Conservation (phyloP, 805 yeast genomes). For the Ogataea pini region DNA sequence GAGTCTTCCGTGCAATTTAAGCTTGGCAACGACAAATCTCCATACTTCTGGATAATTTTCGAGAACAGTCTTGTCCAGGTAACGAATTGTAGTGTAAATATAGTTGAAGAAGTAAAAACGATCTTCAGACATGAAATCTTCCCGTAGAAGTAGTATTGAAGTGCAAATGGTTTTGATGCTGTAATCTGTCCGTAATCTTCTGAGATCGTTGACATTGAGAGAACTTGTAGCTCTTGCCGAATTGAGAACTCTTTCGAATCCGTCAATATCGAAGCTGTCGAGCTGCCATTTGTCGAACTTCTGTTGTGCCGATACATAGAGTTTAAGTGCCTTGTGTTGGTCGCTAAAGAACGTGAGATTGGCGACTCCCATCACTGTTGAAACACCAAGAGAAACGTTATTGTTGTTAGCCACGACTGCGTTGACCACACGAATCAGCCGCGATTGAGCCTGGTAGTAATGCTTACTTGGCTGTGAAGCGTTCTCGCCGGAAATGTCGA, state of each 20-base stretch:
- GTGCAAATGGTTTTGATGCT: slow-evolving; percentile 33
- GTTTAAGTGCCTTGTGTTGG: slow-evolving; percentile 25
- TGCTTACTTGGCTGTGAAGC: slow-evolving; percentile 23
- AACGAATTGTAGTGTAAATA: slow-evolving; percentile 19
- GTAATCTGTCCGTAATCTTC: slow-evolving; percentile 27
- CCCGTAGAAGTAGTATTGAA: slow-evolving; percentile 27
- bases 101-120: slow-evolving; percentile 18
- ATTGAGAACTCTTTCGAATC: slow-evolving; percentile 29
- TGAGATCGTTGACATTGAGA: slow-evolving; percentile 19
- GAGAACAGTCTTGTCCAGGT: slow-evolving; percentile 22
- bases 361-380: slow-evolving; percentile 34
- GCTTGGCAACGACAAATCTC: slow-evolving; percentile 30
- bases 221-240: not conserved
- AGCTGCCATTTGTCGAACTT: slow-evolving; percentile 36
- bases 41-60: slow-evolving; percentile 34
- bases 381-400: slow-evolving; percentile 24
- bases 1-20: slow-evolving; percentile 23
- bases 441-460: slow-evolving; percentile 29
- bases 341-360: slow-evolving; percentile 27
- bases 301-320: slow-evolving; percentile 32
- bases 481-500: slow-evolving; percentile 33
- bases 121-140: slow-evolving; percentile 13
- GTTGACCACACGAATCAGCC: slow-evolving; percentile 27
- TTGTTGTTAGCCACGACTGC: slow-evolving; percentile 16
- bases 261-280: slow-evolving; percentile 34